Conservation (phyloP, 2,329 filamentous ascomycete genomes). For the Chaetomium strumarium region DNA sequence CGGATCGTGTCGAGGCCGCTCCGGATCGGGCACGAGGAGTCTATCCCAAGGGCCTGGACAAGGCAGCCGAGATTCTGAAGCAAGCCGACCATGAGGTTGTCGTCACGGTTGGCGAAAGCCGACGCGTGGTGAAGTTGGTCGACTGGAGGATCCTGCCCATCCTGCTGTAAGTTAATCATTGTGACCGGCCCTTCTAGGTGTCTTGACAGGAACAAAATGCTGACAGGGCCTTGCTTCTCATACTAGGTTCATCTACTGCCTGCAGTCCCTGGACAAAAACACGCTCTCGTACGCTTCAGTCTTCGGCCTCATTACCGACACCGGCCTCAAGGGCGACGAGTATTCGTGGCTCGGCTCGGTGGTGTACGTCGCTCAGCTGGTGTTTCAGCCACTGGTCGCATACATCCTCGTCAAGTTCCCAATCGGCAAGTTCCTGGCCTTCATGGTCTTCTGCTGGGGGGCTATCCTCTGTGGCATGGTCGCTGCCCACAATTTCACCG, state of each 20-base stretch:
- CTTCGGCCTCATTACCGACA: not conserved
- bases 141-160: conserved; percentile 3
- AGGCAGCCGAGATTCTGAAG: conserved; percentile 1
- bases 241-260: conserved; percentile 1
- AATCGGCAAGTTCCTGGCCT: not conserved
- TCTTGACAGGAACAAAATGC: not conserved
- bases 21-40: not conserved
- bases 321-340: not conserved
- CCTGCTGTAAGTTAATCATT: not conserved
- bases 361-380: not conserved
- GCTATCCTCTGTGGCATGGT: conserved; percentile 1
- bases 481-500: not conserved
- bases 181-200: too few species aligned
- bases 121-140: not conserved
- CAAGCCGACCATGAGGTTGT: conserved; percentile 2
- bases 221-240: not conserved
- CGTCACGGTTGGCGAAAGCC: not conserved
- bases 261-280: conserved; percentile 3
- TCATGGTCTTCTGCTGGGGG: conserved; percentile 2
- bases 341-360: conserved; percentile 1
- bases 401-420: conserved; percentile 5
- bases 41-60: not conserved
- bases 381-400: conserved; percentile 1
- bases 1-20: not conserved
- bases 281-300: conserved; percentile 1